phyloP scores from a whole-genome alignment of 192 early-diverging fungal species.

The Coemansia sp. region DNA sequence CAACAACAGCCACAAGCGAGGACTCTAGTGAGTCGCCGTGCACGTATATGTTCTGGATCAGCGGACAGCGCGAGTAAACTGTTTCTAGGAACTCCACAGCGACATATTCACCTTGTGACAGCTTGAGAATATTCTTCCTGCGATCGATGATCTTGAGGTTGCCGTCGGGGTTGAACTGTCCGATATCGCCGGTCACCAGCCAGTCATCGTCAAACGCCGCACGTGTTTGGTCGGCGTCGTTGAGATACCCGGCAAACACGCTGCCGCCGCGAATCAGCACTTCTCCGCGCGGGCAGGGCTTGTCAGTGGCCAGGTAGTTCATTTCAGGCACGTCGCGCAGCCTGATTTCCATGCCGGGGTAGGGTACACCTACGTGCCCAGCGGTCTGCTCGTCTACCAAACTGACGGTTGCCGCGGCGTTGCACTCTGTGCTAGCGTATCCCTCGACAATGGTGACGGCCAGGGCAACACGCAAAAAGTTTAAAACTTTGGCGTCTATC shows the following conservation, averaged over 20 bases:
- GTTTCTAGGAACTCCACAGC: conserved; percentile 86
- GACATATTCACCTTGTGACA: conserved; percentile 73
- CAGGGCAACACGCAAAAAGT: conserved; percentile 76
- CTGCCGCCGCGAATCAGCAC: conserved; percentile 75
- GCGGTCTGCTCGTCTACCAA: too few species aligned
- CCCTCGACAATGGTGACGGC: conserved; percentile 76
- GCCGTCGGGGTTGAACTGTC: conserved; percentile 64
- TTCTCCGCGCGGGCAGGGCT: conserved; percentile 69
- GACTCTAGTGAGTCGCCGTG: conserved; percentile 81
- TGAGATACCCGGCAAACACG: conserved; percentile 75
- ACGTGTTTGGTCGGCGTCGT: conserved; percentile 71
- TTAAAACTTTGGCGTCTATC: conserved; percentile 79
- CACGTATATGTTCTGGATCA: conserved; percentile 69
- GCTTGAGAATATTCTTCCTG: conserved; percentile 84
- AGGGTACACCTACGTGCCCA: conserved; percentile 68
- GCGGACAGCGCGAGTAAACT: conserved; percentile 52
- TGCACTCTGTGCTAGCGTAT: conserved; percentile 81
- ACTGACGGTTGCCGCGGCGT: too few species aligned
- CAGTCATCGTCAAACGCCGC: conserved; percentile 82
- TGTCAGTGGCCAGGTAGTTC: conserved; percentile 60
- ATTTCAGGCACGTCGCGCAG: conserved; percentile 77
- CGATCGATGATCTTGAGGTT: conserved; percentile 74
- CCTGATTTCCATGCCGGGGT: too few species aligned
- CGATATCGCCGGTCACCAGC: conserved; percentile 83
- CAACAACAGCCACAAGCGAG: conserved; percentile 74